These are phyloP conservation scores for Sicyos baderoa DNA, from an alignment of 306 rosid species.

Conservation along the genomic window DNA sequence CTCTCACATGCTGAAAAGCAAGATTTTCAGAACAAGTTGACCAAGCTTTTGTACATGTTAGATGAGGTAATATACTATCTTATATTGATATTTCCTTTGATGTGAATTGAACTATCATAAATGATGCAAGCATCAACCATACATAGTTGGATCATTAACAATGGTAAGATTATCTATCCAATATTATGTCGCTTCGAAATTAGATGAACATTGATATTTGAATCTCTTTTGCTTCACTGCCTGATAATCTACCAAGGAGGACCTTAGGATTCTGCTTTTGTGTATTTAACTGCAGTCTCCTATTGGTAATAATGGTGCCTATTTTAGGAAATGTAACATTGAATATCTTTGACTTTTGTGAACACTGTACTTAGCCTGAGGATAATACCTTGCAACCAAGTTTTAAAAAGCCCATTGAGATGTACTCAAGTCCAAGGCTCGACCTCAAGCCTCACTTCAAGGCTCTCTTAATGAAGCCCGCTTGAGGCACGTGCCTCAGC, in stretches of 20 bases:
- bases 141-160: background rate
- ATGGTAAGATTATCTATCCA: background rate
- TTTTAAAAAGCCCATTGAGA: too few species aligned
- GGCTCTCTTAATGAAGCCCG: too few species aligned
- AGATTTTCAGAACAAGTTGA: conserved; percentile 60
- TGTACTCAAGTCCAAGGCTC: too few species aligned
- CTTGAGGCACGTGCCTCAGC: too few species aligned
- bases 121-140: background rate
- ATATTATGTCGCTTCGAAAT: background rate
- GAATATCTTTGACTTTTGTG: too few species aligned
- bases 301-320: too few species aligned
- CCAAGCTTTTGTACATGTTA: conserved; percentile 64
- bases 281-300: too few species aligned
- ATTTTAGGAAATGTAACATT: too few species aligned
- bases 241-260: background rate
- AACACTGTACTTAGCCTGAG: too few species aligned
- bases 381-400: too few species aligned
- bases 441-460: too few species aligned
- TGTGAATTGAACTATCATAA: background rate
- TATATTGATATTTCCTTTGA: background rate
- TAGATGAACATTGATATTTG: background rate
- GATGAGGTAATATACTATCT: conserved; percentile 49
- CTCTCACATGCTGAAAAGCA: conserved; percentile 69
- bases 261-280: too few species aligned
- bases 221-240: background rate